Base-by-base conservation (phyloP, 2,329 filamentous ascomycete species). In the Botryosphaeria dothidea region DNA sequence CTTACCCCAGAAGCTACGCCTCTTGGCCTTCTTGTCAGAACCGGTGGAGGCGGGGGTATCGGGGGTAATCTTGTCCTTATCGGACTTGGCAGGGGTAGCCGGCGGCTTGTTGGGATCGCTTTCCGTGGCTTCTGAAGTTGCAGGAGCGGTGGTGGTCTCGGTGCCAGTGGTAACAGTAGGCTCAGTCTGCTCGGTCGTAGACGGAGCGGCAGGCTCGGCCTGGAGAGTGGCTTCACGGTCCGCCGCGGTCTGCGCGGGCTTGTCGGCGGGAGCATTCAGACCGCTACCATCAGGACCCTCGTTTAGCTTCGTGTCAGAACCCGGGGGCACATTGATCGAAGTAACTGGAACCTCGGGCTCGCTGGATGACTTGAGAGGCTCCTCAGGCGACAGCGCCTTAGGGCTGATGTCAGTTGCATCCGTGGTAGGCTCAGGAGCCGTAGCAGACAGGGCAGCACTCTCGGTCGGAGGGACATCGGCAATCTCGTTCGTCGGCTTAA, bases 1-100 rank as follows among this genome's bases (percentile, higher is more conserved):
- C 74, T 79, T 81, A 68, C 78, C 78, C 66, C 83, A 82, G 71
- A 83, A 76, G 62, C 77, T 79, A 56, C 77, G 77, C 71, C 81
- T 82, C 73, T 80, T 82, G 73, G 81, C 80, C 77, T 81, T 80
- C 66, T 69, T 69, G 21, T 70, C 64, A 11, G 56, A 60, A 7
- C 56, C 56, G 19, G 66, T 62, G 29, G 61, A 64, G 54, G 74
- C 70, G 21, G 75, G 72, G 11, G 73, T 68, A 52, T 21, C 62
- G 34, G 56, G 56, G 15, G 27, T 23, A 15, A 38, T 4, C 38
- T 60, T 60, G 52, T 54, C 62, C 62, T 49, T 71, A 13, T 71
- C 51, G 17, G 65, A 58, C 45, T 69, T 66, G 45, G 71, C 71
- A 27, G 71, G 60, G 19, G 61, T 64, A 11, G 38, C 61, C 36